Percentiles rank a stretch among this genome's conserved stretches.
Conservation (phyloP, 139 green algal genomes). For the Ostreobium quekettii region DNA sequence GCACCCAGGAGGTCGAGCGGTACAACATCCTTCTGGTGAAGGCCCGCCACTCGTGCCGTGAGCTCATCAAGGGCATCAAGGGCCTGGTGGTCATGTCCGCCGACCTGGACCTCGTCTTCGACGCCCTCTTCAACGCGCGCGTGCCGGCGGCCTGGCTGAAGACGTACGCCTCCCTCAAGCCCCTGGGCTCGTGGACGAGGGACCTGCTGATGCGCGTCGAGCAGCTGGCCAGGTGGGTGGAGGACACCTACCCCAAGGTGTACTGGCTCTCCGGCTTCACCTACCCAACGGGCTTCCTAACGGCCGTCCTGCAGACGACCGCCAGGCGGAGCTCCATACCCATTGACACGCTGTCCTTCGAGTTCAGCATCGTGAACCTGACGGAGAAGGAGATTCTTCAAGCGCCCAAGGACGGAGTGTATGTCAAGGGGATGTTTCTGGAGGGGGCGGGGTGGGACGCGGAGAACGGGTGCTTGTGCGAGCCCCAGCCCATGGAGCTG, state of each 20-base stretch:
- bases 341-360: slow-evolving; percentile 79
- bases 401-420: slow-evolving; percentile 75
- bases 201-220: slow-evolving; percentile 69
- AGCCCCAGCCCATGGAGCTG: slow-evolving; percentile 84
- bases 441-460: slow-evolving; percentile 52
- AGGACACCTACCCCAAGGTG: slow-evolving; percentile 60
- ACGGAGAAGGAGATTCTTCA: slow-evolving; percentile 58
- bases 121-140: slow-evolving; percentile 5
- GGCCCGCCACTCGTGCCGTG: slow-evolving; percentile 42
- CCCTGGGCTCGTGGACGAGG: slow-evolving; percentile 64
- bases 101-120: slow-evolving; percentile 58
- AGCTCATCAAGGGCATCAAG: slow-evolving; percentile 68
- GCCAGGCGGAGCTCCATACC: slow-evolving; percentile 60
- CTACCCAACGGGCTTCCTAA: slow-evolving; percentile 76
- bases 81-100: slow-evolving; percentile 75
- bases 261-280: slow-evolving; percentile 85
- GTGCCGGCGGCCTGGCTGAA: slow-evolving; percentile 63
- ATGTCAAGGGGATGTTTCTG: slow-evolving; percentile 73
- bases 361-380: slow-evolving; percentile 66
- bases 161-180: slow-evolving; percentile 73
- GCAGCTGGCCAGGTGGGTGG: slow-evolving; percentile 62
- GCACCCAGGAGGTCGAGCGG: slow-evolving; percentile 57
- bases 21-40: slow-evolving; percentile 73
- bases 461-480: slow-evolving; percentile 64
- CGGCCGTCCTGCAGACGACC: slow-evolving; percentile 67